Evolutionary conservation across 192 early-diverging fungal species (phyloP).

Genomic region (Backusella tuberculispora): DNA sequence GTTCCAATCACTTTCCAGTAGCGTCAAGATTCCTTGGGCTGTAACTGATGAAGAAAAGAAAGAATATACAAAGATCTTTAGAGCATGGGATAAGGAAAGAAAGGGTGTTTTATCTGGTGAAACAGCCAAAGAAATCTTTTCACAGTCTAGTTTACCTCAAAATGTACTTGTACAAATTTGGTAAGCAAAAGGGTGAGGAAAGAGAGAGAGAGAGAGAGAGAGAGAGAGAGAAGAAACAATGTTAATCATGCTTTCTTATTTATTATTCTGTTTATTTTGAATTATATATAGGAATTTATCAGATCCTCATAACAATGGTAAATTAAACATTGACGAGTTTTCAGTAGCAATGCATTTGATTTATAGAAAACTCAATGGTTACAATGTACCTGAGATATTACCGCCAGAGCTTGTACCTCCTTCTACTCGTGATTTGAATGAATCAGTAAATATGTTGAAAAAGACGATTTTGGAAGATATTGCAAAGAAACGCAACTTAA

Average conservation of each 20-base stretch:
- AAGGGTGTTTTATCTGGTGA: constrained; percentile 75
- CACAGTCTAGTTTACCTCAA: constrained; percentile 70
- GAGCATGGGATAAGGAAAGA: constrained; percentile 69
- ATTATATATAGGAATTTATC: constrained; percentile 62
- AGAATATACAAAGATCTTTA: constrained; percentile 70
- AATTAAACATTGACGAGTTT: constrained; percentile 94
- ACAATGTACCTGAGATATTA: constrained; percentile 75
- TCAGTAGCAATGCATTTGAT: constrained; percentile 97
- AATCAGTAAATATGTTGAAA: constrained; percentile 66
- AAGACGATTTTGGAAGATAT: constrained; percentile 65
- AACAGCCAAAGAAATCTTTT: constrained; percentile 72
- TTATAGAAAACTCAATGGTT: constrained; percentile 83
- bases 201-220: no score
- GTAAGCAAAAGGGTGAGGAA: constrained; percentile 38
- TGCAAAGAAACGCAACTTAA: constrained; percentile 38
- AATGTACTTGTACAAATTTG: constrained; percentile 78
- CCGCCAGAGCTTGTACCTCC: constrained; percentile 89
- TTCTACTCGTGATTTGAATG: constrained; percentile 80
- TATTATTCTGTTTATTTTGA: background rate
- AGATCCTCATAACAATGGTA: constrained; percentile 82
- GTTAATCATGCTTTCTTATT: background rate
- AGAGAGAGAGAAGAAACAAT: no score
- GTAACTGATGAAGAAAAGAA: constrained; percentile 59
- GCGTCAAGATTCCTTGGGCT: constrained; percentile 55
- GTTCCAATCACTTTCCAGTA: constrained; percentile 30